phyloP scores from a whole-genome alignment of 352 stramenopile genomes.

The Phytophthora megakarya region DNA sequence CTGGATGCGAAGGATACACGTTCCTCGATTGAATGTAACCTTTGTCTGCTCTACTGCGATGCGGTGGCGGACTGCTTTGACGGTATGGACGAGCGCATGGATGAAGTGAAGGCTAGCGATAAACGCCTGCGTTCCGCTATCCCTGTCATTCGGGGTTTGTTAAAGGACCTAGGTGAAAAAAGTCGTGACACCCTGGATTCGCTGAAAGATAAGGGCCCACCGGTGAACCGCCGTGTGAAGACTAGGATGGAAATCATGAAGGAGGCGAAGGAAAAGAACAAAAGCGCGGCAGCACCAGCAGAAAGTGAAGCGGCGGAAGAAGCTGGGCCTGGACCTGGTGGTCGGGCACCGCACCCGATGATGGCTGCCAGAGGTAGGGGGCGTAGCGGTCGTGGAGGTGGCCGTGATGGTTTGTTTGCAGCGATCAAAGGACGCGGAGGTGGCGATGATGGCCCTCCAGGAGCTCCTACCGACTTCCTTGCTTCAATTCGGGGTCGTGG shows the following conservation, averaged over 20 bases:
- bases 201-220: slow-evolving; percentile 72
- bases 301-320: slow-evolving; percentile 49
- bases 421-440: slow-evolving; percentile 58
- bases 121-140: slow-evolving; percentile 80
- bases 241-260: slow-evolving; percentile 78
- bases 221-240: slow-evolving; percentile 65
- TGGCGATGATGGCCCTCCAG: slow-evolving; percentile 45
- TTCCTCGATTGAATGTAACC: slow-evolving; percentile 72
- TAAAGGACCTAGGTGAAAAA: slow-evolving; percentile 73
- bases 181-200: slow-evolving; percentile 54
- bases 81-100: slow-evolving; percentile 82
- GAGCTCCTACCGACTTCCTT: slow-evolving; percentile 50
- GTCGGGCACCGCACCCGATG: slow-evolving; percentile 55
- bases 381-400: slow-evolving; percentile 39
- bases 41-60: slow-evolving; percentile 69
- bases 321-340: slow-evolving; percentile 22
- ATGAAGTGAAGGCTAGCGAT: slow-evolving; percentile 82
- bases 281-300: slow-evolving; percentile 32
- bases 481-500: slow-evolving; percentile 62
- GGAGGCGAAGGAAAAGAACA: slow-evolving; percentile 87
- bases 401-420: slow-evolving; percentile 58
- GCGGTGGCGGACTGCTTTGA: slow-evolving; percentile 73
- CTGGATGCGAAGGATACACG: slow-evolving; percentile 75
- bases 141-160: slow-evolving; percentile 55
- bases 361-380: slow-evolving; percentile 44